Conservation (phyloP, 1,284 basidiomycete species). For the Tremellales sp. region DNA sequence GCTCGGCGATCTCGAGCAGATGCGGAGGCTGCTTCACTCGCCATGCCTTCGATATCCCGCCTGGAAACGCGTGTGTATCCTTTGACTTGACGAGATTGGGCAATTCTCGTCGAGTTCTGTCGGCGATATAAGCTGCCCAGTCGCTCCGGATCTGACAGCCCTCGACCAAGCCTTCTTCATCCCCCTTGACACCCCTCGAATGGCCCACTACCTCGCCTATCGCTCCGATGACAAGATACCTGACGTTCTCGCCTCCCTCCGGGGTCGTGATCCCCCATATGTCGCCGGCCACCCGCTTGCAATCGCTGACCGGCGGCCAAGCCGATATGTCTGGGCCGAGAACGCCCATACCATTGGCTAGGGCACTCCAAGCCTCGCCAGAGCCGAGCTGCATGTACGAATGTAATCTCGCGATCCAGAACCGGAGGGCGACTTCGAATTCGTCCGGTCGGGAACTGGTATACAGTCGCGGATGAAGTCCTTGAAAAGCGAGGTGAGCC, state of each 20-base stretch:
- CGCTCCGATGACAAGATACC: slow-evolving; percentile 10
- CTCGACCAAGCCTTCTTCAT: slow-evolving; percentile 1
- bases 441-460: slow-evolving; percentile 2
- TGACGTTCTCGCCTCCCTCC: background rate
- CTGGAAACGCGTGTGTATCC: slow-evolving; percentile 15
- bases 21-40: background rate
- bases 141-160: slow-evolving; percentile 23
- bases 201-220: slow-evolving; percentile 16
- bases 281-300: background rate
- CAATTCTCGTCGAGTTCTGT: background rate
- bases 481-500: slow-evolving; percentile 16
- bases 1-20: slow-evolving; percentile 14
- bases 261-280: background rate
- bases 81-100: slow-evolving; percentile 24
- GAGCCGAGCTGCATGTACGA: slow-evolving; percentile 19
- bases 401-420: slow-evolving; percentile 29
- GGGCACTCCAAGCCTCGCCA: slow-evolving; percentile 22
- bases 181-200: background rate
- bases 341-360: slow-evolving; percentile 13
- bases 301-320: slow-evolving; percentile 22
- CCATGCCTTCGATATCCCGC: slow-evolving; percentile 26
- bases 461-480: slow-evolving; percentile 16
- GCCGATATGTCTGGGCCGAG: slow-evolving; percentile 21
- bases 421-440: slow-evolving; percentile 26
- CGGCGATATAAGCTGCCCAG: slow-evolving; percentile 21